Percentiles rank a stretch among this genome's conserved stretches.
Evolutionary conservation across 139 green algal species (phyloP).

Genomic region (Chlamydomonas sphaeroides): DNA sequence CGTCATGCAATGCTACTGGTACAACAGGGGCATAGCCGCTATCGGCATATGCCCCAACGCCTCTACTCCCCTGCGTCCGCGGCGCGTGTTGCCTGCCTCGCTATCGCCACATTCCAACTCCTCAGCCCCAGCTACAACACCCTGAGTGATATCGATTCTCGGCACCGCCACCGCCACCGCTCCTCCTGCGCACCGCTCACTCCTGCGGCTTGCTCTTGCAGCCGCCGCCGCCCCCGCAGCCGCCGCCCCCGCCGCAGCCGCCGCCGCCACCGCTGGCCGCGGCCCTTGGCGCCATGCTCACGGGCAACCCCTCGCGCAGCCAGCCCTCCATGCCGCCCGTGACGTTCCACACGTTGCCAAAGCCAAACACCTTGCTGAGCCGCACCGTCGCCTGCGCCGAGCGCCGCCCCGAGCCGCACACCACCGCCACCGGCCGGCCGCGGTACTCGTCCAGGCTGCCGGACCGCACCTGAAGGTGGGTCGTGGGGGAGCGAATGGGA

Average conservation of each 20-base stretch:
- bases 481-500: no score
- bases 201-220: not conserved
- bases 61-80: no score
- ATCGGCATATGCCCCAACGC: no score
- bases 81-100: no score
- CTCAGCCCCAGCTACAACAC: no score
- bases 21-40: no score
- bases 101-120: no score
- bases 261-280: no score
- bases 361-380: conserved; percentile 47
- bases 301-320: not conserved
- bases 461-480: not conserved
- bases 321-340: conserved; percentile 32
- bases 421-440: conserved; percentile 29
- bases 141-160: no score
- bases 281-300: not conserved
- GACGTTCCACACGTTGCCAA: conserved; percentile 41
- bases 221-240: not conserved
- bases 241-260: not conserved
- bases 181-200: not conserved
- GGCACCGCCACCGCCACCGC: no score
- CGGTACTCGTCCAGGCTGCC: conserved; percentile 31
- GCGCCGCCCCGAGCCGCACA: conserved; percentile 38
- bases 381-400: conserved; percentile 47
- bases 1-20: no score